Conservation (phyloP, 441 rosid species). For the Sinapis alba region DNA sequence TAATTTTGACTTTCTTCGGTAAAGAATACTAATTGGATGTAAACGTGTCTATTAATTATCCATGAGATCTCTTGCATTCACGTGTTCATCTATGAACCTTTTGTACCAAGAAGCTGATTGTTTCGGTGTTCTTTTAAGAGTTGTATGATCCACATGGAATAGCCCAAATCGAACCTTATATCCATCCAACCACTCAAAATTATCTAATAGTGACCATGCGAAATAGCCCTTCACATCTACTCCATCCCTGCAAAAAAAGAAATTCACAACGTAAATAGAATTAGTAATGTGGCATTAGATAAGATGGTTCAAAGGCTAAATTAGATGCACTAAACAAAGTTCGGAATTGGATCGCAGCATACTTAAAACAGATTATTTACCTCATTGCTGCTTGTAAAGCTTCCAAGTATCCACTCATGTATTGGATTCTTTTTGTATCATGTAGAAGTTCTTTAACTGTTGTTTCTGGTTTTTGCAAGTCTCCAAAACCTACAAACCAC, state of each 20-base stretch:
- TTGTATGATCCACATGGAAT: slow-evolving; percentile 46
- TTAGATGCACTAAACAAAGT: background rate
- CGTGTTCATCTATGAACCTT: slow-evolving; percentile 40
- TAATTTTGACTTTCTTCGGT: background rate
- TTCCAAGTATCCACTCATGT: slow-evolving; percentile 55
- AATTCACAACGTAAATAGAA: background rate
- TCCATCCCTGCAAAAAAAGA: slow-evolving; percentile 42
- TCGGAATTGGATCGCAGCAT: background rate
- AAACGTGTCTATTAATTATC: background rate
- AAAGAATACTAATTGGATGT: background rate
- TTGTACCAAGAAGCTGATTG: slow-evolving; percentile 55
- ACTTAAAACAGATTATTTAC: background rate
- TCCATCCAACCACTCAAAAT: slow-evolving; percentile 55
- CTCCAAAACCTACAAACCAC: slow-evolving; percentile 49
- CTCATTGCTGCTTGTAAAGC: slow-evolving; percentile 56
- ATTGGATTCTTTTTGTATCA: slow-evolving; percentile 57
- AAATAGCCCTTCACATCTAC: slow-evolving; percentile 61
- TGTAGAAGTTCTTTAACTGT: slow-evolving; percentile 36
- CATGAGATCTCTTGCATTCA: background rate
- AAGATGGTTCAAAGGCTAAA: background rate
- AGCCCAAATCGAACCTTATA: slow-evolving; percentile 51
- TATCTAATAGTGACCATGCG: slow-evolving; percentile 57
- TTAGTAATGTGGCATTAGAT: background rate
- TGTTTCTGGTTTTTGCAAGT: slow-evolving; percentile 33
- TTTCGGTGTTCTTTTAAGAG: slow-evolving; percentile 53